Conservation (phyloP, 768 basidiomycete genomes). For the Suillus subluteus region DNA sequence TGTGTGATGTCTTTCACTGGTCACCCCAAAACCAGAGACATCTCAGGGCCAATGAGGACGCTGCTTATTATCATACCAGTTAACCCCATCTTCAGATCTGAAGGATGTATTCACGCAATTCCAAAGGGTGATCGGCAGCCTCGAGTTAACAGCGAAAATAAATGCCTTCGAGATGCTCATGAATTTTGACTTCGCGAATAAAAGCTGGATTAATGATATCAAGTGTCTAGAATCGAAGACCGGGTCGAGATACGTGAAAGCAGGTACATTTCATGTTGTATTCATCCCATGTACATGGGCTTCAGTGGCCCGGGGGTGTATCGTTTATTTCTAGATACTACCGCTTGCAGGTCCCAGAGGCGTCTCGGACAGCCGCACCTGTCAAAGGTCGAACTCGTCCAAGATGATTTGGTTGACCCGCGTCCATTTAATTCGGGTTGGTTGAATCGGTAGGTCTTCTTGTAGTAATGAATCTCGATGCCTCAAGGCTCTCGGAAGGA, state of each 20-base stretch:
- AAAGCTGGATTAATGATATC: slow-evolving; percentile 34
- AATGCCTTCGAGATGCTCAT: slow-evolving; percentile 18
- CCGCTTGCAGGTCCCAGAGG: not conserved
- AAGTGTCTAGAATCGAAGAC: slow-evolving; percentile 29
- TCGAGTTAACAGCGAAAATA: slow-evolving; percentile 22
- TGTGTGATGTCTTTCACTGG: too few species aligned
- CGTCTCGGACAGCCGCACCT: not conserved
- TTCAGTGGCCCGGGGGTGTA: too few species aligned
- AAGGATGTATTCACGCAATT: slow-evolving; percentile 24
- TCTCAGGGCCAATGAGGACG: too few species aligned
- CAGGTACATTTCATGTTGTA: too few species aligned
- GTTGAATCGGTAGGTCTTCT: not conserved
- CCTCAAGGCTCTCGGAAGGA: not conserved
- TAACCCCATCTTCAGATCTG: slow-evolving; percentile 18
- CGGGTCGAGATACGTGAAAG: too few species aligned
- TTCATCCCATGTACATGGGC: too few species aligned
- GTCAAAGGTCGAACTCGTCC: not conserved
- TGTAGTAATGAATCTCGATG: not conserved
- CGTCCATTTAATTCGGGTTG: not conserved
- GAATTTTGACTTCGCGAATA: slow-evolving; percentile 24
- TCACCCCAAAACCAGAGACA: too few species aligned
- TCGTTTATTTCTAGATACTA: not conserved
- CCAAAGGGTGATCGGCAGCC: slow-evolving; percentile 20
- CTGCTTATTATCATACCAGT: slow-evolving; percentile 7
- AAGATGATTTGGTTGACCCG: not conserved